A percentile compares a stretch with the other conserved stretches of the same genome.
phyloP scores from a whole-genome alignment of 345 rosid genomes.

The Arabidopsis thaliana region TAIR10.1 NC_003070.9:26419001-26419500 shows the following conservation, averaged over 20 bases:
- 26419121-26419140: conserved; percentile 2
- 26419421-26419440: conserved; percentile 75
- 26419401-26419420: neutral
- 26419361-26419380: neutral
- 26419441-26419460: conserved; percentile 96
- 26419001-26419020: conserved; percentile 72
- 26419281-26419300: conserved; percentile 16
- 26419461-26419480: conserved; percentile 70
- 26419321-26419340: conserved; percentile 28
- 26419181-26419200: conserved; percentile 40
- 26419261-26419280: conserved; percentile 1
- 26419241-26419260: conserved; percentile 20
- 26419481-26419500: conserved; percentile 91
- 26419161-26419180: conserved; percentile 18
- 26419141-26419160: conserved; percentile 5
- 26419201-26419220: conserved; percentile 18
- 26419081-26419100: conserved; percentile 62
- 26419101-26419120: conserved; percentile 41
- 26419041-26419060: conserved; percentile 84
- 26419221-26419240: conserved; percentile 30
- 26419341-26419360: conserved; percentile 21
- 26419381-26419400: conserved; percentile 1
- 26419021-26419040: conserved; percentile 96
- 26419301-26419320: conserved; percentile 6
- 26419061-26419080: conserved; percentile 61